Evolutionary conservation across 805 yeast genomes (phyloP), one percentile per base, ranked within the genome.

Genomic region (Cyberlindnera xishuangbannaensis): DNA sequence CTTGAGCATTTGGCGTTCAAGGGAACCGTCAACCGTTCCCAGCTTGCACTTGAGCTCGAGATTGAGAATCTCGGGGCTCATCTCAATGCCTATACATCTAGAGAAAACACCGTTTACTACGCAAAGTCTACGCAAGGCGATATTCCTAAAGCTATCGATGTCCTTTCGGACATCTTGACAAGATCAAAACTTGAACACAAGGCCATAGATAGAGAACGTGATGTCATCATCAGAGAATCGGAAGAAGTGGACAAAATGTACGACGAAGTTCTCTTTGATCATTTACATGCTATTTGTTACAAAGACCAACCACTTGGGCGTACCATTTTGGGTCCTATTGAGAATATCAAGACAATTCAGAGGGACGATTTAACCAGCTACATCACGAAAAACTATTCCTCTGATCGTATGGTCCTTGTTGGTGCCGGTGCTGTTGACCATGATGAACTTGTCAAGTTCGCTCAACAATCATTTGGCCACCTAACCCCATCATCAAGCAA

Each of bases 181-280:
- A 74, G 78, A 57, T 85, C 95, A 5, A 81, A 75, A 51, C 71
- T 92, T 34, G 95, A 86, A 36, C 76, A 76, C 37, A 55, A 66
- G 34, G 96, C 97, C 21, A 83, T 92, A 33, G 97, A 92, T 61
- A 83, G 90, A 51, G 99, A 92, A 63, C 78, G 97, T 50, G 95
- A 90, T 41, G 99, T 92, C 18, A 92, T 92, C 45, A 76, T 92
- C 40, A 83, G 97, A 59, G 99, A 92, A 64, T 76, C 92, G 48
- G 97, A 92, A 61, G 97, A 92, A 62, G 97, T 92, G 38, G 97
- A 90, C 61, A 90, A 88, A 65, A 87, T 86, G 95, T 85, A 86
- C 56, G 98, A 92, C 58, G 99, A 92, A 61, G 97, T 92, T 23
- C 94, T 92, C 8, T 92, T 92, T 59, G 99, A 92, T 61, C 95